Base-by-base conservation (phyloP, 768 basidiomycete species). In the Mycena floridula region DNA sequence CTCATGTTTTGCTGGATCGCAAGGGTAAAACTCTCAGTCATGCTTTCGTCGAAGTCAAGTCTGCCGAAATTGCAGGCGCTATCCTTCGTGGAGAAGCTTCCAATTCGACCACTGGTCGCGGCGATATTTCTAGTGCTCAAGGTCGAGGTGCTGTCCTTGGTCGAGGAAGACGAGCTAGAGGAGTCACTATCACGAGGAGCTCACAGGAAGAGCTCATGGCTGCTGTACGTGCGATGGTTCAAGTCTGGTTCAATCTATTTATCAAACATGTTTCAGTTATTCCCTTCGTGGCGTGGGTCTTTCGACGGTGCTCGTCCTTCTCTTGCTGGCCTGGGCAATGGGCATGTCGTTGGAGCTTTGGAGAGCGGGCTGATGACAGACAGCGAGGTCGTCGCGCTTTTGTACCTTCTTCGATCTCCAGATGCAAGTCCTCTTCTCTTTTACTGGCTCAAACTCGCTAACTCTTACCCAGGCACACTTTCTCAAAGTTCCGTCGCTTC, bases 11-110 rank as follows among this genome's bases (percentile, higher is more conserved):
- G 16, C 75, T 92, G 46, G 89, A 92, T 53, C 68, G 73, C 27
- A 82, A 85, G 52, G 89, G 89, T 30, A 91, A 91, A 64, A 92
- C 89, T 0, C 70, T 83, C 43, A 87, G 84, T 50, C 89, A 92
- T 60, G 89, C 89, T 1, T 91, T 82, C 51, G 82, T 85, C 12
- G 89, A 91, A 59, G 77, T 89, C 49, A 65, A 65, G 20, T 71
- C 75, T 48, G 76, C 81, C 24, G 72, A 73, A 1, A 72, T 75
- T 22, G 85, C 85, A 11, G 78, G 82, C 37, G 72, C 77, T 21
- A 82, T 85, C 25, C 68, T 90, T 9, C 73, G 88, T 11, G 75
- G 78, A 7, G 66, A 59, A 18, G 59, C 60, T 40, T 36, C 11
- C 23, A 66, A 68, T 25, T 63, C 61, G 18, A 37, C 32, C 15